Percentiles rank a stretch among this genome's conserved stretches.
These are phyloP conservation scores for Pseudogymnoascus sp. DNA, from an alignment of 2,329 filamentous ascomycete species.

Conservation along the genomic window DNA sequence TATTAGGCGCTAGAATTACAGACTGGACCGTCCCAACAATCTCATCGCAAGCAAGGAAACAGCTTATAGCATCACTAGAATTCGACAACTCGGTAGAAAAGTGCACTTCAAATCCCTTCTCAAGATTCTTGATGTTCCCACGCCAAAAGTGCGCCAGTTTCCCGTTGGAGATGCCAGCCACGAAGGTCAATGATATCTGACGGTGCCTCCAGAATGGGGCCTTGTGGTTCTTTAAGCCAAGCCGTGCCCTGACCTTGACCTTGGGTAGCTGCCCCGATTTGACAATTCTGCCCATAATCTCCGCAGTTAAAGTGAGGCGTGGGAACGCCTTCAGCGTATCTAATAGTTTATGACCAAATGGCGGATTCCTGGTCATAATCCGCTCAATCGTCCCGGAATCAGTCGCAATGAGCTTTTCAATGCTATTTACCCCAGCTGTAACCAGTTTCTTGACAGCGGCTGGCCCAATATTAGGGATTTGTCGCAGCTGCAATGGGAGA, in stretches of 20 bases:
- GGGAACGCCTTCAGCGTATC: conserved; percentile 64
- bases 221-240: conserved; percentile 65
- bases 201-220: conserved; percentile 55
- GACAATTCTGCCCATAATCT: conserved; percentile 25
- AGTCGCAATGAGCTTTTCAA: conserved; percentile 59
- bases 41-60: conserved; percentile 74
- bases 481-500: conserved; percentile 69
- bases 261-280: conserved; percentile 37
- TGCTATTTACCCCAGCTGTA: conserved; percentile 58
- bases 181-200: conserved; percentile 61
- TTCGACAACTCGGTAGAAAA: conserved; percentile 49
- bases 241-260: conserved; percentile 55
- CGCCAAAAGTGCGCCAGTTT: conserved; percentile 60
- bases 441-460: conserved; percentile 68
- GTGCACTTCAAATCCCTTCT: conserved; percentile 46
- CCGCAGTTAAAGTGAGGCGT: conserved; percentile 35
- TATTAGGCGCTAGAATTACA: conserved; percentile 21
- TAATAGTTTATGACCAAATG: conserved; percentile 66
- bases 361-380: conserved; percentile 68
- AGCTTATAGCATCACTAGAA: conserved; percentile 51
- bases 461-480: conserved; percentile 70
- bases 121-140: conserved; percentile 55
- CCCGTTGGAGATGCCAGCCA: conserved; percentile 64
- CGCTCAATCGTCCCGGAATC: conserved; percentile 69
- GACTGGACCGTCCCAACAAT: conserved; percentile 52